Evolutionary conservation across 495 filamentous ascomycete genomes (phyloP), one percentile per base, ranked within the genome.

Genomic region (Lepidopterella palustris): DNA sequence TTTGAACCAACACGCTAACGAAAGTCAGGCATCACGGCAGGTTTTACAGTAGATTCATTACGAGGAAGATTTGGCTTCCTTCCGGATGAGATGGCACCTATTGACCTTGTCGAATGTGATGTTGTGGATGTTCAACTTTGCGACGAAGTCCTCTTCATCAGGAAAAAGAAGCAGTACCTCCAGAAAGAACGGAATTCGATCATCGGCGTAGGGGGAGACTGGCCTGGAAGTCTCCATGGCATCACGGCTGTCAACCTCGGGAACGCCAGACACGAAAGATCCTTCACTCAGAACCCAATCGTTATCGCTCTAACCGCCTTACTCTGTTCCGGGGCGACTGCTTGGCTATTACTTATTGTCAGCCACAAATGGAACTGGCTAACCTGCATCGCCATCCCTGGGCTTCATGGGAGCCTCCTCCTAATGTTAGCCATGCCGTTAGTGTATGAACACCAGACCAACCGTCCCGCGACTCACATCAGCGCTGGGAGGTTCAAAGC

Each of bases 241-340:
- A 40, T 57, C 42, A 57, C 54, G n/a, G 42, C 42, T 10, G 42
- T 57, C 18, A 57, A 57, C 26, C 54, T 57, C 10, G 54, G 54
- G 11, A 57, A 57, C 13, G 42, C 42, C 13, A 29, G 18, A 45
- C 54, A 25, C 32, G 54, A 57, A 28, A 25, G n/a, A 4, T 20
- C 24, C 2, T 57, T 57, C 20, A 24, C 23, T 21, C 54, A 23
- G n/a, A 13, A 40, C 31, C 54, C 32, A 5, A 49, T 57, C 18
- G 9, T 57, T 21, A 48, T 57, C 26, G 54, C 27, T 11, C 15
- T 48, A 10, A 11, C 28, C 23, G 42, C 54, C 26, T 45, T 57
- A 18, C 4, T 57, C 11, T 57, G 54, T 35, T 57, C 54, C 11
- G 54, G 54, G 48, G 35, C 42, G n/a, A 57, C 54, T 13, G 26